A percentile compares a stretch with the other conserved stretches of the same genome.
phyloP scores from a whole-genome alignment of 2,329 filamentous ascomycete genomes.

The Microdochium nivale region DNA sequence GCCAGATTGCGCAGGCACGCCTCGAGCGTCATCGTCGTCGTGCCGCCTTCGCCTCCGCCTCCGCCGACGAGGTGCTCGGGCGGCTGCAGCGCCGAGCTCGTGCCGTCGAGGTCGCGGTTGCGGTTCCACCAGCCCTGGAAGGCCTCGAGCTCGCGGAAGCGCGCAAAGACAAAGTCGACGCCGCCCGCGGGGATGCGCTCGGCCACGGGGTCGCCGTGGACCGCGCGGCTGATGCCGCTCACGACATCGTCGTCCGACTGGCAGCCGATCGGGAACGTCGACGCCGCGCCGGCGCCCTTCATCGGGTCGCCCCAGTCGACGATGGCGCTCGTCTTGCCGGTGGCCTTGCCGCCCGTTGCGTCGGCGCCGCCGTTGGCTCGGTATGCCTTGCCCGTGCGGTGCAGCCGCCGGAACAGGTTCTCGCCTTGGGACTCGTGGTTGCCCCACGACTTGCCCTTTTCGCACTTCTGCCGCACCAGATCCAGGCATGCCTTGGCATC shows the following conservation, averaged over 20 bases:
- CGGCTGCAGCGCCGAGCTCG: conserved; percentile 10
- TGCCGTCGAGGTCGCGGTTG: conserved; percentile 32
- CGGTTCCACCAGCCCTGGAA: conserved; percentile 61
- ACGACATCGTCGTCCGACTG: conserved; percentile 50
- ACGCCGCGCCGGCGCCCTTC: conserved; percentile 46
- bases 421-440: conserved; percentile 71
- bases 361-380: conserved; percentile 50
- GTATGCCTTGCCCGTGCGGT: conserved; percentile 52
- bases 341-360: conserved; percentile 45
- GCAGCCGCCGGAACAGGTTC: conserved; percentile 80
- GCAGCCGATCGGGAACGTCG: conserved; percentile 49
- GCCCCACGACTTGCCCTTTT: conserved; percentile 83
- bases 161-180: conserved; percentile 59
- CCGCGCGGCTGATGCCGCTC: conserved; percentile 45
- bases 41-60: too few species aligned
- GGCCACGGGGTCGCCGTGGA: conserved; percentile 49
- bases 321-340: conserved; percentile 60
- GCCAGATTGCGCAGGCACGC: conserved; percentile 35
- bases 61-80: conserved; percentile 13
- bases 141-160: conserved; percentile 57
- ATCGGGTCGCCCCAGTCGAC: conserved; percentile 83
- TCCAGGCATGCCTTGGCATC: conserved; percentile 88
- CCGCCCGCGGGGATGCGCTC: conserved; percentile 48
- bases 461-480: conserved; percentile 90
- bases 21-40: conserved; percentile 34